Evolutionary conservation across 441 rosid species (phyloP).

Genomic region (Pelargonium hybrid): DNA sequence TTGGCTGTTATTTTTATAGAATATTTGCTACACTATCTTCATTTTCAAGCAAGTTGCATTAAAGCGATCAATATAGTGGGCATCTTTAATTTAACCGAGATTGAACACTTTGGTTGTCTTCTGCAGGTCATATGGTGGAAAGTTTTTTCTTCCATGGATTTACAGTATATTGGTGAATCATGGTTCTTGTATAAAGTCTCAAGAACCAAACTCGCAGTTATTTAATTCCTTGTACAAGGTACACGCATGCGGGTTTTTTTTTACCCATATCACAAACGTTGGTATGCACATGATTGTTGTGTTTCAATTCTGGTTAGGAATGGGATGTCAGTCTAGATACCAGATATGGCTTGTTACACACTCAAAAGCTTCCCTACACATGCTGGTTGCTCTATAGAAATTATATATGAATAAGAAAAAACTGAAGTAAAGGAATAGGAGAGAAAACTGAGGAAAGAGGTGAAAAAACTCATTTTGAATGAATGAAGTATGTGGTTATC

Average conservation of each 20-base stretch:
- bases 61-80: not conserved
- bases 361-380: no score
- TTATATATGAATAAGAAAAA: no score
- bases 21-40: conserved; percentile 1
- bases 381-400: no score
- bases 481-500: no score
- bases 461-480: no score
- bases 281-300: not conserved
- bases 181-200: conserved; percentile 42
- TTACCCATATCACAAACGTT: not conserved
- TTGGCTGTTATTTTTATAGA: not conserved
- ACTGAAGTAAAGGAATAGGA: no score
- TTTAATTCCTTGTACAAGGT: conserved; percentile 61
- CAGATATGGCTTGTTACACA: no score
- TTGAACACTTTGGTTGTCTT: conserved; percentile 15
- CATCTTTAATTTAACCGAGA: conserved; percentile 7
- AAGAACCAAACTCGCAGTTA: conserved; percentile 34
- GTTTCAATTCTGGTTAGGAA: not conserved
- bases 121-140: conserved; percentile 52
- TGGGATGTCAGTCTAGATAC: not conserved
- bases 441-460: no score
- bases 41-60: conserved; percentile 6
- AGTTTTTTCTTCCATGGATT: conserved; percentile 63
- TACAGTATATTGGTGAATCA: conserved; percentile 63
- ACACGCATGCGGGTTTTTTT: not conserved